These are phyloP conservation scores for Cokeromyces recurvatus DNA, from an alignment of 371 early-diverging fungal species.

Conservation along the genomic window DNA sequence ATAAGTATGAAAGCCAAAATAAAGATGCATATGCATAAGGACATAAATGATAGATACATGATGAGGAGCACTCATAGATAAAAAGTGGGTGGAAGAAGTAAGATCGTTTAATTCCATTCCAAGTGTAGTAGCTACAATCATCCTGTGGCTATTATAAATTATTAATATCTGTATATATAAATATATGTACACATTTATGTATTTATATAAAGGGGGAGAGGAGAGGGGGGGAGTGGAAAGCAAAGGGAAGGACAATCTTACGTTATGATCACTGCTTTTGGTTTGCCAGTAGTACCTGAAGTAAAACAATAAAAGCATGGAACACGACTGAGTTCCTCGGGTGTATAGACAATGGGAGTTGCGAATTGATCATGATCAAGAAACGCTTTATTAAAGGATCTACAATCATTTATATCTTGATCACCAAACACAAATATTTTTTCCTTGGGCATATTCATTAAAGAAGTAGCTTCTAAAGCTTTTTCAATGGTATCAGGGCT, in stretches of 20 bases:
- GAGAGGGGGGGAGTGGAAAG: too few species aligned
- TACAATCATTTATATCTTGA: too few species aligned
- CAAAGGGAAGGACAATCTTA: too few species aligned
- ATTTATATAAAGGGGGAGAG: too few species aligned
- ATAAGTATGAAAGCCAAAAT: constrained; percentile 33
- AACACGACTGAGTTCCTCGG: constrained; percentile 3
- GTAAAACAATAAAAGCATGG: constrained; percentile 17
- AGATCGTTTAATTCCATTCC: too few species aligned
- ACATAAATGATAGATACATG: constrained; percentile 66
- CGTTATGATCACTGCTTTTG: constrained; percentile 13
- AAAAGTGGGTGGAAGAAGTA: too few species aligned
- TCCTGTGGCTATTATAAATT: too few species aligned
- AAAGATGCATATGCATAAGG: constrained; percentile 8
- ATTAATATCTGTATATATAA: too few species aligned
- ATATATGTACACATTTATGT: too few species aligned
- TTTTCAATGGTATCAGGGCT: constrained; percentile 27
- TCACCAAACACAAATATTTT: constrained; percentile 51
- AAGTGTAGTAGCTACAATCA: too few species aligned
- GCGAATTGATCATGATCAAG: constrained; percentile 1
- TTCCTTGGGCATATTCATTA: constrained; percentile 38
- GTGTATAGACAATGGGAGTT: constrained; percentile 1
- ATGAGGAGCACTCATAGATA: too few species aligned
- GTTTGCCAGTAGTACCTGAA: constrained; percentile 24
- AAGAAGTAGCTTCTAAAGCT: constrained; percentile 44
- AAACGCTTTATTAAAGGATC: not conserved